A percentile compares a stretch with the other conserved stretches of the same genome.
phyloP scores from a whole-genome alignment of 2,329 filamentous ascomycete species.

The Pseudocercospora pini-densiflorae region DNA sequence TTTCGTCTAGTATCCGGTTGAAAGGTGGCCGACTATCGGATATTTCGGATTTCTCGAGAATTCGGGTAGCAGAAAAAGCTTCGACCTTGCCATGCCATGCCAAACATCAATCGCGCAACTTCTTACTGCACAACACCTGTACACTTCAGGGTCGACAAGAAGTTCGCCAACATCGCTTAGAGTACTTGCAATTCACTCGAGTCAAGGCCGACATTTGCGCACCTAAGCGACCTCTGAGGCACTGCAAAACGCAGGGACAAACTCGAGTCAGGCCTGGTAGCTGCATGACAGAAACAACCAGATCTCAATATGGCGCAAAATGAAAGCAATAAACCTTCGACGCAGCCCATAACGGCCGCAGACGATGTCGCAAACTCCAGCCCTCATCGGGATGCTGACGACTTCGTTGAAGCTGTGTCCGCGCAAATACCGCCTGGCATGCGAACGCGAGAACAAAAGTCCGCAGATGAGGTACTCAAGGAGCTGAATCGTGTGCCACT shows the following conservation, averaged over 20 bases:
- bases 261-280: slow-evolving; percentile 3
- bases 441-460: slow-evolving; percentile 60
- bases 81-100: not conserved
- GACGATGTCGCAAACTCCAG: slow-evolving; percentile 5
- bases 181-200: not conserved
- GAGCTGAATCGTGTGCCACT: slow-evolving; percentile 76
- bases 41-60: not conserved
- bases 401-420: slow-evolving; percentile 29
- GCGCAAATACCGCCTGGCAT: slow-evolving; percentile 62
- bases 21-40: not conserved
- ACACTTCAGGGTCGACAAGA: not conserved
- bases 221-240: slow-evolving; percentile 11
- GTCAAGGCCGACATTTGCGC: slow-evolving; percentile 12
- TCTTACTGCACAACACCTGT: slow-evolving; percentile 16
- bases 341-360: not conserved
- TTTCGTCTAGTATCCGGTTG: not conserved
- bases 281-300: slow-evolving; percentile 7
- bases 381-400: slow-evolving; percentile 22
- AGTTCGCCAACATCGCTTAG: not conserved
- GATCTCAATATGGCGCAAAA: slow-evolving; percentile 20
- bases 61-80: not conserved
- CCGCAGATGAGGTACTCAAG: slow-evolving; percentile 63
- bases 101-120: slow-evolving; percentile 6
- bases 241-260: slow-evolving; percentile 21
- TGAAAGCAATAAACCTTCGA: slow-evolving; percentile 6